phyloP scores from a whole-genome alignment of 495 filamentous ascomycete species.

The Hypoxylon fragiforme region DNA sequence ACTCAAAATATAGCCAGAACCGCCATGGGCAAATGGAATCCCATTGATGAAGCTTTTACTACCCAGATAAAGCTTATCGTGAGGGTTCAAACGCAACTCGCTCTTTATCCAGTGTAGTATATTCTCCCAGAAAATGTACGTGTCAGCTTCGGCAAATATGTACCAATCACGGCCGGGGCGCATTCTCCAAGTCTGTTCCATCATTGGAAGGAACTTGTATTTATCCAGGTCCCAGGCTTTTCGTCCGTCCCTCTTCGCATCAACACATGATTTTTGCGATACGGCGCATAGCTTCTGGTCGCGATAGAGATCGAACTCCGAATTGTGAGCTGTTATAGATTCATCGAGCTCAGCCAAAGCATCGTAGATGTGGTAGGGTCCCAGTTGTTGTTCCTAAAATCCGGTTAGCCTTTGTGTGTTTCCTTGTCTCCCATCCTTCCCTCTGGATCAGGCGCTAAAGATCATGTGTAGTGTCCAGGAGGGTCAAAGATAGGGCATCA shows the following conservation, averaged over 20 bases:
- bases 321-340: conserved; percentile 34
- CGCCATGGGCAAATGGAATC: conserved; percentile 53
- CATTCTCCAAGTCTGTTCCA: conserved; percentile 57
- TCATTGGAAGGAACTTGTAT: conserved; percentile 71
- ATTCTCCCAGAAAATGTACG: conserved; percentile 66
- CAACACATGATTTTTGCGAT: conserved; percentile 40
- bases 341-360: conserved; percentile 50
- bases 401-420: conserved; percentile 16
- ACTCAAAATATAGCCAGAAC: conserved; percentile 55
- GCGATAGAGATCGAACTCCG: conserved; percentile 55
- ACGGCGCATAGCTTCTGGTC: conserved; percentile 43
- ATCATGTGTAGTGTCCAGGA: not conserved
- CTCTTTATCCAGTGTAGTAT: conserved; percentile 58
- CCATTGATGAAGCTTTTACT: conserved; percentile 47
- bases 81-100: conserved; percentile 48
- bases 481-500: conserved; percentile 3
- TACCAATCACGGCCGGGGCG: conserved; percentile 63
- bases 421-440: not conserved
- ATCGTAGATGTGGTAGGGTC: conserved; percentile 51
- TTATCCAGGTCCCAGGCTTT: conserved; percentile 68
- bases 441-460: not conserved
- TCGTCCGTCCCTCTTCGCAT: conserved; percentile 32
- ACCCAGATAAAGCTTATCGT: conserved; percentile 57
- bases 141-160: conserved; percentile 70
- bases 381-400: conserved; percentile 45